Conservation (phyloP, 345 rosid genomes). For the Mangifera indica region DNA sequence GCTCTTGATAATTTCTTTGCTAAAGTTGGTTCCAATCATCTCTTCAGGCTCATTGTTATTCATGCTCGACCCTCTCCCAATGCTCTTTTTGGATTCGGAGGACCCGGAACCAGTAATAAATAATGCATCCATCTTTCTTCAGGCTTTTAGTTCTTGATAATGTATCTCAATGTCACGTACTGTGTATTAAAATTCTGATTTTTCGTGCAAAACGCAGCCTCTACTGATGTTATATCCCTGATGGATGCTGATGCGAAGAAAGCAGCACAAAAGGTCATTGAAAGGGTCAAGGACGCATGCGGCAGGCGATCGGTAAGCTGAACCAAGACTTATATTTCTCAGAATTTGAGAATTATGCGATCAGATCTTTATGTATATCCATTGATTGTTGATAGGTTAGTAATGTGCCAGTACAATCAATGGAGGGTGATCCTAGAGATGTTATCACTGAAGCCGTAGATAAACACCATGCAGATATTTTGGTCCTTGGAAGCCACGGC, state of each 20-base stretch:
- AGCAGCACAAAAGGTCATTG: slow-evolving; percentile 20
- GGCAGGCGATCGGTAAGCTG: slow-evolving; percentile 23
- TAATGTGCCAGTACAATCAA: slow-evolving; percentile 12
- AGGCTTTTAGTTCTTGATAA: too few relatives aligned
- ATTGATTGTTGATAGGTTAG: too few relatives aligned
- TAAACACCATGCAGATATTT: slow-evolving; percentile 32
- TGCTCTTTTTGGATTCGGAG: slow-evolving; percentile 20
- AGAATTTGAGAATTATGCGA: too few relatives aligned
- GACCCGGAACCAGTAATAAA: slow-evolving; percentile 37
- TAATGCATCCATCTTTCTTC: slow-evolving; percentile 26
- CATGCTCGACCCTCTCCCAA: slow-evolving; percentile 43
- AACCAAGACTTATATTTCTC: too few relatives aligned
- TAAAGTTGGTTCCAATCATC: slow-evolving; percentile 32
- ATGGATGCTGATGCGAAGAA: slow-evolving; percentile 40
- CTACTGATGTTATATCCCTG: slow-evolving; percentile 24
- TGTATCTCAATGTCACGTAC: too few relatives aligned
- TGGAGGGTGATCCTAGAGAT: slow-evolving; percentile 48
- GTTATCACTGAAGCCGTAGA: slow-evolving; percentile 39
- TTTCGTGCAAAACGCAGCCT: slow-evolving; percentile 7
- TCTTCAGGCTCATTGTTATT: slow-evolving; percentile 50
- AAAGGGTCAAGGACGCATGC: slow-evolving; percentile 35
- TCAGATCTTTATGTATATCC: too few relatives aligned
- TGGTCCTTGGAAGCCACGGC: slow-evolving; percentile 54
- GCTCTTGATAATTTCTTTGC: slow-evolving; percentile 51
- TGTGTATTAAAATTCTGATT: too few relatives aligned